phyloP scores from a whole-genome alignment of 2,329 filamentous ascomycete genomes.

The Parafenestella ontariensis region DNA sequence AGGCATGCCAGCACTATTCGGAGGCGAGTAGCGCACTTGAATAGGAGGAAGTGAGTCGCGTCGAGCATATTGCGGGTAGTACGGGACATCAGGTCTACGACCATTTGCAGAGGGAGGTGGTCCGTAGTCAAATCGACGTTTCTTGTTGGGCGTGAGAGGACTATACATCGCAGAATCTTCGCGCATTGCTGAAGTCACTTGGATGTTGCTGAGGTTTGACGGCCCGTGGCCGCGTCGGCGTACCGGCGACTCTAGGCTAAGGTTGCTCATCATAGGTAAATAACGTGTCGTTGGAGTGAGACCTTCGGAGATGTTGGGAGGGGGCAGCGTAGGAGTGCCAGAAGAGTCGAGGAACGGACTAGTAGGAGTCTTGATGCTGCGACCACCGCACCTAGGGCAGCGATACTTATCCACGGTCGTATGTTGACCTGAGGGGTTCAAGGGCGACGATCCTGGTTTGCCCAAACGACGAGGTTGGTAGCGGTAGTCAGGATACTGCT shows the following conservation, averaged over 20 bases:
- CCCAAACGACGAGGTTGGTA: constrained; percentile 77
- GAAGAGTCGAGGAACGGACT: constrained; percentile 62
- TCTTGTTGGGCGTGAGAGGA: constrained; percentile 44
- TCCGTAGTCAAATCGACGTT: constrained; percentile 43
- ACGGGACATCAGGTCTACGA: constrained; percentile 64
- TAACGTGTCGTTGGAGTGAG: constrained; percentile 44
- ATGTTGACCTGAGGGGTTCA: constrained; percentile 39
- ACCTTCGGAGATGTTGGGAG: constrained; percentile 43
- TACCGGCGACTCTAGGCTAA: constrained; percentile 48
- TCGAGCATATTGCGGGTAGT: constrained; percentile 41
- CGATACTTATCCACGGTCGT: constrained; percentile 55
- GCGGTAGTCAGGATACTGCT: constrained; percentile 90
- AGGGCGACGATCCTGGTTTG: constrained; percentile 49
- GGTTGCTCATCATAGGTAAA: constrained; percentile 49
- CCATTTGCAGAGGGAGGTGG: constrained; percentile 52
- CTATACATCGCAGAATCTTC: constrained; percentile 38
- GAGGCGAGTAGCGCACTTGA: constrained; percentile 39
- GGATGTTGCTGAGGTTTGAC: constrained; percentile 38
- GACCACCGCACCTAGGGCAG: constrained; percentile 76
- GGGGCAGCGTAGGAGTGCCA: constrained; percentile 49
- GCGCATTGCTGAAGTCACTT: constrained; percentile 30
- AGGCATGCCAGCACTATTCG: constrained; percentile 41
- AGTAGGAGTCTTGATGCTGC: constrained; percentile 67
- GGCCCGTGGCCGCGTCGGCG: constrained; percentile 33
- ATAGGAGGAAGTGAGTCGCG: constrained; percentile 46